Conservation (phyloP, 2,329 filamentous ascomycete genomes). For the Penicillium olsonii region DNA sequence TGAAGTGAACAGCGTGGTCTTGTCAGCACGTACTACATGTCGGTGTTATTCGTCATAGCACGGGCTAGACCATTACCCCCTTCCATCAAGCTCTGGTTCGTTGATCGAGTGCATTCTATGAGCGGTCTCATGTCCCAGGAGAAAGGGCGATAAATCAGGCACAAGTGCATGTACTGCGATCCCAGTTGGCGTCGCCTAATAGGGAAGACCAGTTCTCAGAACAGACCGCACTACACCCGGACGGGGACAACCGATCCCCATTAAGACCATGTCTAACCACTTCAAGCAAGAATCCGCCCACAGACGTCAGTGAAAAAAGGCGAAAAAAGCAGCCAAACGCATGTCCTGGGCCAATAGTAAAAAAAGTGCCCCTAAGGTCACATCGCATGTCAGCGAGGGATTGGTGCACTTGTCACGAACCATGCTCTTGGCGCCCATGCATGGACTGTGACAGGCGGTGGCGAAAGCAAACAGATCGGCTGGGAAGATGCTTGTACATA, state of each 20-base stretch:
- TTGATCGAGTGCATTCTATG: no score
- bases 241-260: neutral
- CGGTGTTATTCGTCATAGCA: no score
- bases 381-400: neutral
- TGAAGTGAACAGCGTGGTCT: no score
- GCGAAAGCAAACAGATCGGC: constrained; percentile 1
- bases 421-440: constrained; percentile 3
- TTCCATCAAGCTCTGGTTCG: no score
- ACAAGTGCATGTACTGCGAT: constrained; percentile 2
- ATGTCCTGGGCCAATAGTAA: neutral
- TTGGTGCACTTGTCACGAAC: constrained; percentile 6
- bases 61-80: no score
- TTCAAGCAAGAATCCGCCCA: constrained; percentile 1
- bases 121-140: no score
- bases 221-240: neutral
- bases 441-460: neutral
- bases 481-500: neutral
- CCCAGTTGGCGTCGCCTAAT: neutral
- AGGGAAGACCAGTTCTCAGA: neutral
- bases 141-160: neutral
- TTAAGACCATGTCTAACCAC: neutral
- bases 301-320: neutral
- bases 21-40: no score
- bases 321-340: neutral
- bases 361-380: neutral